Conservation (phyloP, 2,329 filamentous ascomycete species). For the Alternaria sp. region DNA sequence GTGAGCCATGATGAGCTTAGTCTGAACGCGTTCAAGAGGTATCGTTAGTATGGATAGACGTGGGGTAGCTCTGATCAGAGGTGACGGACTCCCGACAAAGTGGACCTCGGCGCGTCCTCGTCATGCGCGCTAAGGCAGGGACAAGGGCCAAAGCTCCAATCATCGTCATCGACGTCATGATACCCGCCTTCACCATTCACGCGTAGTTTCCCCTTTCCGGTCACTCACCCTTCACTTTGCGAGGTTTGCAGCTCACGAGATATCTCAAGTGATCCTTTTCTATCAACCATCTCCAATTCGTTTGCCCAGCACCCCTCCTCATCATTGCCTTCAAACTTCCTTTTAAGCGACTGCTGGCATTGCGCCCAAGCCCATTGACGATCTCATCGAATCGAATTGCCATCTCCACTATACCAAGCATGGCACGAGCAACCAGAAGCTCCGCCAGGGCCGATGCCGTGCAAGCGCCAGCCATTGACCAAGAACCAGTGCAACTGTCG, state of each 20-base stretch:
- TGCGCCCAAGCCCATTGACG: conserved; percentile 2
- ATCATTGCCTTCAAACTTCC: not conserved
- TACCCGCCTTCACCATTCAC: conserved; percentile 19
- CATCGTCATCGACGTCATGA: conserved; percentile 42
- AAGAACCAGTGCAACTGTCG: conserved; percentile 49
- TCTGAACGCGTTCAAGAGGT: conserved; percentile 2
- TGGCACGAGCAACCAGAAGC: conserved; percentile 43
- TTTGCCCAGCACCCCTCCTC: not conserved
- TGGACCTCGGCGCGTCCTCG: conserved; percentile 24
- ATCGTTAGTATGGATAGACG: conserved; percentile 12
- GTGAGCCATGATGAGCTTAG: conserved; percentile 32
- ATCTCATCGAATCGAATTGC: not conserved
- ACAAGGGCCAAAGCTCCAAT: conserved; percentile 38
- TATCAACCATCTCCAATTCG: not conserved
- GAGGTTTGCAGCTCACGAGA: not conserved
- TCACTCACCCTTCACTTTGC: conserved; percentile 6
- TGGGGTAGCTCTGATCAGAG: conserved; percentile 18
- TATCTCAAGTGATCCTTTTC: not conserved
- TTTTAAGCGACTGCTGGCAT: conserved; percentile 19
- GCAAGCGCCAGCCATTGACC: conserved; percentile 9
- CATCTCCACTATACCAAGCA: conserved; percentile 15
- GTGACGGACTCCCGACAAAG: conserved; percentile 5
- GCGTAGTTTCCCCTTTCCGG: not conserved
- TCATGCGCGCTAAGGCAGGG: conserved; percentile 32
- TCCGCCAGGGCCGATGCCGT: conserved; percentile 24